Evolutionary conservation across 148 eudicot species (phyloP).

Genomic region (Tetragonia tetragonoides): DNA sequence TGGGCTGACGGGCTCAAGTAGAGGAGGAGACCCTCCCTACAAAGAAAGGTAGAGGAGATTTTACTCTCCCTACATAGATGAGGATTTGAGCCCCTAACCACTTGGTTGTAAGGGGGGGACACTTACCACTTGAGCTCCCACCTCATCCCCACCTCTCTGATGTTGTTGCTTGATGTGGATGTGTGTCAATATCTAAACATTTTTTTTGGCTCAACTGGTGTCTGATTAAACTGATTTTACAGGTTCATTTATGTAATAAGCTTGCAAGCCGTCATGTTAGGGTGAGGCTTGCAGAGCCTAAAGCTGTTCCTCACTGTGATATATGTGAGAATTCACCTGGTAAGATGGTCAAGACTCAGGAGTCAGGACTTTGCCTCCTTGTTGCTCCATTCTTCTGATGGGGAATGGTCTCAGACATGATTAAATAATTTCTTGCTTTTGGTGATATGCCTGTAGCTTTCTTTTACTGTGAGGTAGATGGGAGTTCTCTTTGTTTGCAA

Average conservation of each 20-base stretch:
- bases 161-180: not conserved
- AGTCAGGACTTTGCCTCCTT: not conserved
- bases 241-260: constrained; percentile 85
- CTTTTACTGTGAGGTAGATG: constrained; percentile 81
- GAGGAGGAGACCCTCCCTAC: no score
- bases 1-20: no score
- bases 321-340: constrained; percentile 89
- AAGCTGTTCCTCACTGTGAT: constrained; percentile 70
- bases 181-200: not conserved
- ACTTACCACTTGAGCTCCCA: no score
- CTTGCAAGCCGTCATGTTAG: constrained; percentile 84
- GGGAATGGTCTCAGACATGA: not conserved
- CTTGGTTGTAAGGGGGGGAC: no score
- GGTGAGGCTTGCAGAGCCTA: constrained; percentile 73
- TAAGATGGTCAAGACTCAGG: constrained; percentile 21
- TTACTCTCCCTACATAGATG: no score
- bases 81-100: no score
- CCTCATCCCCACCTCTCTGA: constrained; percentile 7
- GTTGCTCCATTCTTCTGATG: not conserved
- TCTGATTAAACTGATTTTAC: constrained; percentile 11
- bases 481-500: constrained; percentile 83
- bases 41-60: no score
- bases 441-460: constrained; percentile 48
- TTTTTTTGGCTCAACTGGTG: not conserved
- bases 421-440: not conserved